Conservation (phyloP, 1,284 basidiomycete species). For the Ceraceosorus guamensis region DNA sequence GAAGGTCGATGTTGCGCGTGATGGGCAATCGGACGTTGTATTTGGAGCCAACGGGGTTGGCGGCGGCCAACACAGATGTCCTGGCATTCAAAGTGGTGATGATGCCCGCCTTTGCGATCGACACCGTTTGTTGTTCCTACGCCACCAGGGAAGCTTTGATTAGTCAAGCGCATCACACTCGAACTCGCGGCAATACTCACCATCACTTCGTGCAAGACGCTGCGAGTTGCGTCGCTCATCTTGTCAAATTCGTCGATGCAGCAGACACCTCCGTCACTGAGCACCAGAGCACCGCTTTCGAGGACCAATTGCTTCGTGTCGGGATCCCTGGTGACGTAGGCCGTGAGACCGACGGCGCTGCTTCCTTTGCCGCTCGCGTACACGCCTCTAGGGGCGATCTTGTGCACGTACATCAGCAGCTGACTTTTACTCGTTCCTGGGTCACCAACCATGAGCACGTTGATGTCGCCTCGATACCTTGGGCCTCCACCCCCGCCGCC, state of each 20-base stretch:
- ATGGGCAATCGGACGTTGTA: constrained; percentile 86
- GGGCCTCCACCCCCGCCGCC: constrained; percentile 93
- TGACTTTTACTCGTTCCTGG: constrained; percentile 97
- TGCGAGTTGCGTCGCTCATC: constrained; percentile 93
- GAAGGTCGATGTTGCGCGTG: constrained; percentile 61
- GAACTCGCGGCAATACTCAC: no score
- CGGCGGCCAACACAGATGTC: constrained; percentile 92
- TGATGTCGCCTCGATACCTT: constrained; percentile 93
- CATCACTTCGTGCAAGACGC: constrained; percentile 98
- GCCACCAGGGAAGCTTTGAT: no score
- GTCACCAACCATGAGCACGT: constrained; percentile 91
- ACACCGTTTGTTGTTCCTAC: constrained; percentile 98
- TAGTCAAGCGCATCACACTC: no score
- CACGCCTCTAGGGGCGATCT: constrained; percentile 93
- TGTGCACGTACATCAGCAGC: constrained; percentile 85
- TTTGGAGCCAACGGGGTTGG: constrained; percentile 91
- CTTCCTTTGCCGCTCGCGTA: constrained; percentile 81
- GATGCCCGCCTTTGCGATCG: constrained; percentile 98
- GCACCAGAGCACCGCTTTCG: constrained; percentile 90
- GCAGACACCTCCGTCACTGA: constrained; percentile 95
- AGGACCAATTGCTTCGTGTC: constrained; percentile 96
- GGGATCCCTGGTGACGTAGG: constrained; percentile 93
- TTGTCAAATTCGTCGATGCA: constrained; percentile 99
- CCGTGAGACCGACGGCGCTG: constrained; percentile 94
- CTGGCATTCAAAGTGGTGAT: constrained; percentile 96